Evolutionary conservation across 495 filamentous ascomycete species (phyloP), one percentile per base, ranked within the genome.

Genomic region (Penicillium diatomitis): DNA sequence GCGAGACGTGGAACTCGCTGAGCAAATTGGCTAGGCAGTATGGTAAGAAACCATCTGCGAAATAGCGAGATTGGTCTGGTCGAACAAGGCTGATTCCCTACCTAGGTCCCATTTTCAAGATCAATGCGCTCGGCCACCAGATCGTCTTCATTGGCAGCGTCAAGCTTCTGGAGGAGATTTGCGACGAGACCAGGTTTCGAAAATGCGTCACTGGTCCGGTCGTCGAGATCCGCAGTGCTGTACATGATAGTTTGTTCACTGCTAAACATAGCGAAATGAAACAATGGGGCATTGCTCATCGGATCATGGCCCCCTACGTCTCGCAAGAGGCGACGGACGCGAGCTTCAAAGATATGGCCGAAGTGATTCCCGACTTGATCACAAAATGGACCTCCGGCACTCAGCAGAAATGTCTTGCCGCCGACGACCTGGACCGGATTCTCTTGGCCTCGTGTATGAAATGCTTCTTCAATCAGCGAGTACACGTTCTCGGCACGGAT

Each of bases 181-280:
- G 81, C 62, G 82, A 91, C 58, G 80, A 87, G 64, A 80, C 66
- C 30, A 70, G 81, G 38, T 92, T 90, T 62, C 60, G 73, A 20
- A 91, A 91, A 63, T 71, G 67, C 51, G 73, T 87, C 5, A 65
- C 65, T 4, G 76, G 72, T 2, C 65, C 80, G 12, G 73, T 89
- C 29, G 47, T 70, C 20, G 73, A 86, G 59, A 74, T 88, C 47
- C 66, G 84, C 51, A 68, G 78, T 50, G 78, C 78, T 12, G 78
- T 84, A 3, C 72, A 80, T 48, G 79, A 85, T 66, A 83, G 84
- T 40, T 71, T 90, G n/a, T 91, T 90, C 67, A 87, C 84, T 0
- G 85, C 86, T 0, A 6, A 44, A 5, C 71, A 72, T 33, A 54
- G 72, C 27, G 69, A 73, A 5, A 84, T 88, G 58, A 63, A 76